Percentiles rank a stretch among this genome's conserved stretches.
phyloP scores from a whole-genome alignment of 176 grass and related monocot species.

The Oryza punctata region DNA sequence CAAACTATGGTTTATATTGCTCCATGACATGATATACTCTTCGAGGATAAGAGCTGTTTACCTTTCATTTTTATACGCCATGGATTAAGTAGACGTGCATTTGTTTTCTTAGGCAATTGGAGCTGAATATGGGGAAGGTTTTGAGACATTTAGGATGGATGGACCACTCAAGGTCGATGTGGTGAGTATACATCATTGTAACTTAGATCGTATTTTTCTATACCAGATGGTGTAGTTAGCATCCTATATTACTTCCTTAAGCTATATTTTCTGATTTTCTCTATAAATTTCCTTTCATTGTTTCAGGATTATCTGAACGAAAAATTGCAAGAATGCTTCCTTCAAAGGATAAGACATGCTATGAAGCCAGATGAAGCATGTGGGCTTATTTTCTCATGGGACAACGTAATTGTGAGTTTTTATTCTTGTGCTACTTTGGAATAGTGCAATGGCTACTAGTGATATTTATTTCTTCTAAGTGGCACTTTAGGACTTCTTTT shows the following conservation, averaged over 20 bases:
- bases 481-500: background rate
- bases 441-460: background rate
- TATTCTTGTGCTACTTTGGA: slow-evolving; percentile 17
- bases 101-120: slow-evolving; percentile 68
- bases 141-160: slow-evolving; percentile 98
- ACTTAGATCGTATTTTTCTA: background rate
- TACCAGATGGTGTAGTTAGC: slow-evolving; percentile 2
- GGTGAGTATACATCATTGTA: slow-evolving; percentile 54
- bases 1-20: background rate
- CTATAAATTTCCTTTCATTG: slow-evolving; percentile 17
- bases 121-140: slow-evolving; percentile 95
- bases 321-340: slow-evolving; percentile 91
- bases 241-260: background rate
- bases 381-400: slow-evolving; percentile 97
- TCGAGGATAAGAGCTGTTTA: background rate
- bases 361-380: slow-evolving; percentile 99
- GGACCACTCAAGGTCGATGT: slow-evolving; percentile 91
- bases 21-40: background rate
- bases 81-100: background rate
- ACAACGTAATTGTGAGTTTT: slow-evolving; percentile 86
- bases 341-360: slow-evolving; percentile 96
- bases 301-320: slow-evolving; percentile 93
- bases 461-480: background rate
- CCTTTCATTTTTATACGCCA: background rate
- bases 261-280: slow-evolving; percentile 12